Evolutionary conservation across 164 flowering plant species (phyloP).

Genomic region (Warburgia ugandensis): DNA sequence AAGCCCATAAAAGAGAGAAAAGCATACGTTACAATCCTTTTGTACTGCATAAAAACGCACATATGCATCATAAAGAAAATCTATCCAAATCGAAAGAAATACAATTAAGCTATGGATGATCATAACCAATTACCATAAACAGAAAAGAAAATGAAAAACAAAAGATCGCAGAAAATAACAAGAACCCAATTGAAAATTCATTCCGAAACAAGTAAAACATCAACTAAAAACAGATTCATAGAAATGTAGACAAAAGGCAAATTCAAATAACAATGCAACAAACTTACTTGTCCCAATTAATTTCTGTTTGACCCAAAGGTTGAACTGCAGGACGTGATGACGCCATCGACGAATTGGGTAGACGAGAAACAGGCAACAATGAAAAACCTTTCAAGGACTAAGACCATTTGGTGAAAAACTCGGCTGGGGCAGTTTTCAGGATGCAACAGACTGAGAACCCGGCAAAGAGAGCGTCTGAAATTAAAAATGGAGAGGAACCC

Average conservation of each 20-base stretch:
- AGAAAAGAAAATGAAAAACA: not conserved
- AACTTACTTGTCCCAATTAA: constrained; percentile 79
- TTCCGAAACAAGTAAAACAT: not conserved
- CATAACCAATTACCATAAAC: too few relatives aligned
- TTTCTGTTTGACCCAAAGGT: constrained; percentile 60
- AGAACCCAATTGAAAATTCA: not conserved
- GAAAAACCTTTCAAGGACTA: not conserved
- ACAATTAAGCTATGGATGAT: too few relatives aligned
- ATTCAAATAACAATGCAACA: not conserved
- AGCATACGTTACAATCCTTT: too few relatives aligned
- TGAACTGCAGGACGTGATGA: constrained; percentile 30
- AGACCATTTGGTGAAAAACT: too few relatives aligned
- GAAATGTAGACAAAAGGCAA: not conserved
- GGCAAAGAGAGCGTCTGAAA: too few relatives aligned
- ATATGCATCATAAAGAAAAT: too few relatives aligned
- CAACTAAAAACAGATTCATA: not conserved
- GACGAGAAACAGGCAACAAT: not conserved
- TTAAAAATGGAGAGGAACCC: too few relatives aligned
- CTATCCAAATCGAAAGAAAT: too few relatives aligned
- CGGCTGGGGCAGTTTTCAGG: too few relatives aligned
- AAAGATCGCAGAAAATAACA: not conserved
- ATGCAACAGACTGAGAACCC: too few relatives aligned
- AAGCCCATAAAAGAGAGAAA: too few relatives aligned
- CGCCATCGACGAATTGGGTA: constrained; percentile 25
- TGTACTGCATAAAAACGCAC: too few relatives aligned